phyloP scores from a whole-genome alignment of 441 rosid genomes.

The Macaranga tanarius region DNA sequence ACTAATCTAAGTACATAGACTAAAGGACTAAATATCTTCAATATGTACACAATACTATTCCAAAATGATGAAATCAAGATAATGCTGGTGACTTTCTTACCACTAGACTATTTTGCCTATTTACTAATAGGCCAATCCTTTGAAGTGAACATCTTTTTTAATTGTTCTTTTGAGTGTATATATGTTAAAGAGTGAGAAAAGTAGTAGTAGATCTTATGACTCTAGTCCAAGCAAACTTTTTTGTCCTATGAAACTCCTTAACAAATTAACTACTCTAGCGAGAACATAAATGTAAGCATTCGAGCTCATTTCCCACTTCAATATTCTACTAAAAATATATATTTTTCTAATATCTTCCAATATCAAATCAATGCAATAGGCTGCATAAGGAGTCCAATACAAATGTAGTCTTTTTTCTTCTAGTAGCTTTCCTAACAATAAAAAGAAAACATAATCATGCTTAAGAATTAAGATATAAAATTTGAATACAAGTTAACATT shows the following conservation, averaged over 20 bases:
- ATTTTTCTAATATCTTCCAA: neutral
- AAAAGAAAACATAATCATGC: too few relatives aligned
- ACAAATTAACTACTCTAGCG: neutral
- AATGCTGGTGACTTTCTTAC: neutral
- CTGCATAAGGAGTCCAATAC: neutral
- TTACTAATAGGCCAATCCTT: neutral
- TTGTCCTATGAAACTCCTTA: neutral
- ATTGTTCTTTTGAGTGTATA: neutral
- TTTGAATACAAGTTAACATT: neutral
- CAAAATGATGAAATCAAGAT: neutral
- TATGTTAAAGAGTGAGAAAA: neutral
- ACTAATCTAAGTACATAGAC: neutral
- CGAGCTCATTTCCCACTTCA: neutral
- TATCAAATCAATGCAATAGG: neutral
- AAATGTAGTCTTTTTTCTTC: neutral
- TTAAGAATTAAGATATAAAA: too few relatives aligned
- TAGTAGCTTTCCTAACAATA: neutral
- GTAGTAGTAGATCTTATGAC: neutral
- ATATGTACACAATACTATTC: neutral
- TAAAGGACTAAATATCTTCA: neutral
- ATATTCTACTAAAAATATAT: neutral
- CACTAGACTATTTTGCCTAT: neutral
- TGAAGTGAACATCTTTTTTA: neutral
- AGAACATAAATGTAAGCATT: neutral
- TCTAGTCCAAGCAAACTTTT: neutral